Conservation (phyloP, 768 basidiomycete species). For the Mycena epipterygia region DNA sequence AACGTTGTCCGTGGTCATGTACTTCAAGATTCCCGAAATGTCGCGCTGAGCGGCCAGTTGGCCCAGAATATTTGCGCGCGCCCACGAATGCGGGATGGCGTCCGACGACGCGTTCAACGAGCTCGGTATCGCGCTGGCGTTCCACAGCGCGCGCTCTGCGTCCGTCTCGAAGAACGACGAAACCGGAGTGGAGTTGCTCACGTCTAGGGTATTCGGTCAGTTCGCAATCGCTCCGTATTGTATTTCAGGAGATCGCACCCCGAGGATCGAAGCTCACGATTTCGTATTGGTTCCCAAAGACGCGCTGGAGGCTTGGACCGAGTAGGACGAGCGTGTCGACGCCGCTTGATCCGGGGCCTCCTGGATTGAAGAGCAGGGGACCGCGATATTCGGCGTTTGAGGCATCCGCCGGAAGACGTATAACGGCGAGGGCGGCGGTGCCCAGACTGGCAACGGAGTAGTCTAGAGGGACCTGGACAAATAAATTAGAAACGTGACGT, state of each 20-base stretch:
- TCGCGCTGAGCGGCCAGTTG: constrained; percentile 50
- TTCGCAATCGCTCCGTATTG: background rate
- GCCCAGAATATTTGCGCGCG: constrained; percentile 47
- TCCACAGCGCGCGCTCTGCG: constrained; percentile 33
- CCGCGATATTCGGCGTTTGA: background rate
- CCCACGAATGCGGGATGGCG: constrained; percentile 48
- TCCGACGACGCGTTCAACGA: constrained; percentile 43
- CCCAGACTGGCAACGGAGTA: background rate
- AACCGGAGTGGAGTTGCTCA: constrained; percentile 18
- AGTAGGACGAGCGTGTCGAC: background rate
- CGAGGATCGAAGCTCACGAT: constrained; percentile 21
- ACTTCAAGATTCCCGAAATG: constrained; percentile 40
- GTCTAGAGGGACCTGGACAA: background rate
- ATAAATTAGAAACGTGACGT: background rate
- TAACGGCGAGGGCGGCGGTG: background rate
- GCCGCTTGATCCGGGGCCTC: background rate
- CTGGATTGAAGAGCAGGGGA: background rate
- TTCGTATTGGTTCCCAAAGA: constrained; percentile 11
- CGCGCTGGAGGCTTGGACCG: background rate
- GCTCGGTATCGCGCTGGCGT: background rate
- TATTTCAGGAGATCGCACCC: background rate
- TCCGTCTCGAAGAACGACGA: constrained; percentile 26
- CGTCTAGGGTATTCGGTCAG: background rate
- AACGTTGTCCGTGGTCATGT: constrained; percentile 55
- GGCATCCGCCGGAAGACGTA: background rate